Percentiles rank a stretch among this genome's conserved stretches.
Evolutionary conservation across 768 basidiomycete species (phyloP).

Genomic region (Tricholoma flavovirens): DNA sequence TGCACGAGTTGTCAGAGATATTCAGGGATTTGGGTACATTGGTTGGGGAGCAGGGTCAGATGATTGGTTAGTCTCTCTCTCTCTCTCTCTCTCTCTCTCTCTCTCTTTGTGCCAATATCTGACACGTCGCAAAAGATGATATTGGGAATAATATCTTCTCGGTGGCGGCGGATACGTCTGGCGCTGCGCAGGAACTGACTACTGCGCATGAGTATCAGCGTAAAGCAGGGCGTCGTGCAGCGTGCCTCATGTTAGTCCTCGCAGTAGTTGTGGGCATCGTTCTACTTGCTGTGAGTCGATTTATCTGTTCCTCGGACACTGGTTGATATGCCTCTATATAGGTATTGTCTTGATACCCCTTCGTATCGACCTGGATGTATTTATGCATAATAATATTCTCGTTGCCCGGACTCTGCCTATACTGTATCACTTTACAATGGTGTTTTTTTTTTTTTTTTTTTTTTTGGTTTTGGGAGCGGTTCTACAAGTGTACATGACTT

Average conservation of each 20-base stretch:
- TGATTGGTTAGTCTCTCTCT: constrained; percentile 66
- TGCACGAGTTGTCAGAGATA: constrained; percentile 93
- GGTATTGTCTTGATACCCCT: constrained; percentile 16
- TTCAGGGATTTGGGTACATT: constrained; percentile 94
- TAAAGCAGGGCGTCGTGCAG: constrained; percentile 84
- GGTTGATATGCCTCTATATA: neutral
- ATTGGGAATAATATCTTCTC: constrained; percentile 92
- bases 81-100: neutral
- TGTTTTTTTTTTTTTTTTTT: no score
- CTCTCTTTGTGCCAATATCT: neutral
- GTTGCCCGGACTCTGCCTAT: neutral
- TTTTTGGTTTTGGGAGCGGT: no score
- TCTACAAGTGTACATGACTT: no score
- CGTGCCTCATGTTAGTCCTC: constrained; percentile 85
- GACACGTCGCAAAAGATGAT: constrained; percentile 59
- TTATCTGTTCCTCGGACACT: neutral
- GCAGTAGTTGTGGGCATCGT: constrained; percentile 85
- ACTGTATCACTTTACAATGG: no score
- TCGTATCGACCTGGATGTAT: neutral
- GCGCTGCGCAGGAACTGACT: constrained; percentile 80
- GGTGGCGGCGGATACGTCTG: constrained; percentile 74
- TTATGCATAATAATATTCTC: constrained; percentile 1
- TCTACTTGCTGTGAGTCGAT: constrained; percentile 75
- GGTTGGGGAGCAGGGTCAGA: constrained; percentile 89
- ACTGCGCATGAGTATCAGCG: constrained; percentile 93